Percentiles rank a stretch among this genome's conserved stretches.
Evolutionary conservation across 768 basidiomycete species (phyloP).

Genomic region (Ephemerocybe angulata): DNA sequence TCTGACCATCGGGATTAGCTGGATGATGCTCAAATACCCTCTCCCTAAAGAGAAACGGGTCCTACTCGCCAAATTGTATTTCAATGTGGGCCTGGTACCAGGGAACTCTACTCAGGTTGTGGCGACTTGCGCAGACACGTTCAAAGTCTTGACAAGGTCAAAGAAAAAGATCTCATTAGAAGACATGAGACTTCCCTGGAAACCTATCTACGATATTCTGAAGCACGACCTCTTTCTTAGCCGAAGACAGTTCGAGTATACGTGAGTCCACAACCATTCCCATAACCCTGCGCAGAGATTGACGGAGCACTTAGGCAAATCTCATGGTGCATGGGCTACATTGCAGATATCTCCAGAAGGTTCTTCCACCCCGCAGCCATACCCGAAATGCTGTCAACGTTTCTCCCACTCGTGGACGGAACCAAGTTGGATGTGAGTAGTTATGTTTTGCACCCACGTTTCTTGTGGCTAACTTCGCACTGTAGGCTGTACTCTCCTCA

Average conservation of each 20-base stretch:
- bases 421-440: constrained; percentile 67
- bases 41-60: constrained; percentile 79
- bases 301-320: constrained; percentile 46
- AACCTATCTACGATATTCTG: constrained; percentile 69
- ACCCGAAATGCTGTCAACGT: constrained; percentile 84
- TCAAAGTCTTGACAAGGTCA: constrained; percentile 57
- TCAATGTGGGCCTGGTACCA: constrained; percentile 68
- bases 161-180: constrained; percentile 73
- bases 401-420: constrained; percentile 76
- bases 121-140: constrained; percentile 60
- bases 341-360: constrained; percentile 63
- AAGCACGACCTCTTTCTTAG: constrained; percentile 73
- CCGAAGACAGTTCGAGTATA: constrained; percentile 74
- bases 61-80: constrained; percentile 73
- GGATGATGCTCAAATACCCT: constrained; percentile 82
- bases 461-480: constrained; percentile 9
- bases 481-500: constrained; percentile 67
- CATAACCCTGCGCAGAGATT: constrained; percentile 11
- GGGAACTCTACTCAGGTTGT: constrained; percentile 71
- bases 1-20: constrained; percentile 40
- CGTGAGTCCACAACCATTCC: constrained; percentile 37
- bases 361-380: constrained; percentile 90
- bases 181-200: constrained; percentile 81
- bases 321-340: constrained; percentile 74
- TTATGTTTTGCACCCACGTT: neutral